Percentiles rank a stretch among this genome's conserved stretches.
Evolutionary conservation across 2,329 filamentous ascomycete genomes (phyloP).

Genomic region (Stemphylium beticola): DNA sequence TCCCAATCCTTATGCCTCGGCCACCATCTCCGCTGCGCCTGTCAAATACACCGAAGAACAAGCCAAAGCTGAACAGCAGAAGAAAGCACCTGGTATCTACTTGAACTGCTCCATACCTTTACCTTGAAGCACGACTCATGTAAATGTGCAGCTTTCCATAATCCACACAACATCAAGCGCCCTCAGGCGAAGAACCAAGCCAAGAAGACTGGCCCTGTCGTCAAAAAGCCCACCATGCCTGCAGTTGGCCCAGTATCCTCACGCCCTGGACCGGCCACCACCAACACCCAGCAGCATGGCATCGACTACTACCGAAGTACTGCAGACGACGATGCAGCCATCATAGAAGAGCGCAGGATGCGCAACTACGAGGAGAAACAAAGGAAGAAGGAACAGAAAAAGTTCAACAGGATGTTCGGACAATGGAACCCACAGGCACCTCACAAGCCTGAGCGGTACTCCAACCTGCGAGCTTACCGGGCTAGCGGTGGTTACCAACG

Average conservation of each 20-base stretch:
- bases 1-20: constrained; percentile 37
- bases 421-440: constrained; percentile 53
- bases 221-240: constrained; percentile 38
- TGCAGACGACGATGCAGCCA: constrained; percentile 78
- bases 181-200: constrained; percentile 42
- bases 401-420: constrained; percentile 68
- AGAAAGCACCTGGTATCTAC: constrained; percentile 45
- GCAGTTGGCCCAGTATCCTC: constrained; percentile 21
- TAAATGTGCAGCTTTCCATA: constrained; percentile 39
- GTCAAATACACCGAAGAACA: constrained; percentile 39
- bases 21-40: constrained; percentile 37
- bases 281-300: constrained; percentile 26
- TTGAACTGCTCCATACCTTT: constrained; percentile 26
- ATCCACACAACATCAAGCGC: constrained; percentile 43
- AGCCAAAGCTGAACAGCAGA: constrained; percentile 38
- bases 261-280: constrained; percentile 18
- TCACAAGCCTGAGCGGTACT: constrained; percentile 33
- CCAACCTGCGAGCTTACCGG: constrained; percentile 36
- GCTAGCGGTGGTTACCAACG: constrained; percentile 33
- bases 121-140: constrained; percentile 37
- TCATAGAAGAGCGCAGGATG: constrained; percentile 70
- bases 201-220: constrained; percentile 27
- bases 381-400: constrained; percentile 64
- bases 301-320: constrained; percentile 69
- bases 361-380: constrained; percentile 74